Evolutionary conservation across 768 basidiomycete genomes (phyloP), one percentile per base, ranked within the genome.

Genomic region (Strobilomyces dryophilus): DNA sequence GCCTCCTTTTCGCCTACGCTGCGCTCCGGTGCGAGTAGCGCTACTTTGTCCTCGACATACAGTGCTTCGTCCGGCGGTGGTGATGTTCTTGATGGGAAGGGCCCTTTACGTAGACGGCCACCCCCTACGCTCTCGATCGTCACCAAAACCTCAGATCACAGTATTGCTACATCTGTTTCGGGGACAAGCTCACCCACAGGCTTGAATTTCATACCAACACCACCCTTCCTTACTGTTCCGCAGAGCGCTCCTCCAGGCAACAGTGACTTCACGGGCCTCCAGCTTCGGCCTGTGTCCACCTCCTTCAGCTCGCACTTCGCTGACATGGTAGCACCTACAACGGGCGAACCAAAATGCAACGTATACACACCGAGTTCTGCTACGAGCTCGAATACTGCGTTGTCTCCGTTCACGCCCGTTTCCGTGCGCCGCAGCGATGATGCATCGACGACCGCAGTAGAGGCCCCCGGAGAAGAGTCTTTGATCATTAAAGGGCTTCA

Each of bases 231-330:
- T 14, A 46, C 47, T 39, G 54, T 65, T 35, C 76, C 84, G 1
- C 79, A 78, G 57, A 88, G 84, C 60, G 87, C 87, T 26, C 89
- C 88, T 2, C 76, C 87, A 20, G 73, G 78, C 42, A 75, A 80
- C 9, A 70, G 77, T 1, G 80, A 82, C 47, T 92, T 91, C 61
- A 77, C 84, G 11, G 72, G 79, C 4, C 76, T 92, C 44, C 83
- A 80, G 60, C 70, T 92, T 47, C 80, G 90, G 15, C 89, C 89
- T 3, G 75, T 91, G 17, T 92, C 90, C 20, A 82, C 83, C 1
- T 73, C 85, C 40, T 92, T 92, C 66, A 85, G 86, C 61, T 72
- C 81, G 10, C 82, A 87, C 26, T 87, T 91, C 61, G 74, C 77
- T 9, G 75, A 76, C 24, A 69, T 75, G 52, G 66, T 79, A 17